Conservation (phyloP, 345 rosid genomes). For the Citrus maxima region DNA sequence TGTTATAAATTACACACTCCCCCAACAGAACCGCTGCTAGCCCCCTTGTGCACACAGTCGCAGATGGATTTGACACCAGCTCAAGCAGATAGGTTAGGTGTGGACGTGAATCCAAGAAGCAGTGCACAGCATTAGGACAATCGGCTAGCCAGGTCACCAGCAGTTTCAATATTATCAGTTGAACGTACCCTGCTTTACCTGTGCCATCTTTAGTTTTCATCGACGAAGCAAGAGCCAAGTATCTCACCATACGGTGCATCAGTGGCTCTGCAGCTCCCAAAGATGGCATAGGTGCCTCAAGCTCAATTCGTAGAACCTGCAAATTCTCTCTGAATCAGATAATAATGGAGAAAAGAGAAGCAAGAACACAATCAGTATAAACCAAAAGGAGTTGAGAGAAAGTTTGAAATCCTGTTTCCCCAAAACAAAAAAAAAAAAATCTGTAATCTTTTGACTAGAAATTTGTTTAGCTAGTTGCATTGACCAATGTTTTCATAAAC, state of each 20-base stretch:
- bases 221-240: slow-evolving; percentile 83
- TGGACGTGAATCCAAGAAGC: slow-evolving; percentile 85
- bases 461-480: neutral
- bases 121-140: slow-evolving; percentile 78
- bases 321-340: slow-evolving; percentile 14
- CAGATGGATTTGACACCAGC: slow-evolving; percentile 63
- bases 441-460: neutral
- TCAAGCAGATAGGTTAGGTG: slow-evolving; percentile 81
- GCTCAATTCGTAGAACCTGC: slow-evolving; percentile 78
- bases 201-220: slow-evolving; percentile 71
- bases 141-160: slow-evolving; percentile 86
- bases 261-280: slow-evolving; percentile 85
- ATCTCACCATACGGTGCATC: slow-evolving; percentile 84
- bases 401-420: neutral
- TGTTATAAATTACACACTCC: slow-evolving; percentile 74
- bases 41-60: slow-evolving; percentile 68
- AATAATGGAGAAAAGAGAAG: neutral
- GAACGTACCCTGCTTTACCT: slow-evolving; percentile 47
- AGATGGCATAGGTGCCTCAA: slow-evolving; percentile 67
- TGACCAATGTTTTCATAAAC: neutral
- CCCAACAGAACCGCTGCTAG: slow-evolving; percentile 87
- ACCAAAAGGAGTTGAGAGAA: neutral
- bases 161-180: slow-evolving; percentile 78
- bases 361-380: neutral
- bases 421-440: neutral